These are phyloP conservation scores for Russula griseocarnosa DNA, from an alignment of 768 basidiomycete genomes.

Conservation along the genomic window DNA sequence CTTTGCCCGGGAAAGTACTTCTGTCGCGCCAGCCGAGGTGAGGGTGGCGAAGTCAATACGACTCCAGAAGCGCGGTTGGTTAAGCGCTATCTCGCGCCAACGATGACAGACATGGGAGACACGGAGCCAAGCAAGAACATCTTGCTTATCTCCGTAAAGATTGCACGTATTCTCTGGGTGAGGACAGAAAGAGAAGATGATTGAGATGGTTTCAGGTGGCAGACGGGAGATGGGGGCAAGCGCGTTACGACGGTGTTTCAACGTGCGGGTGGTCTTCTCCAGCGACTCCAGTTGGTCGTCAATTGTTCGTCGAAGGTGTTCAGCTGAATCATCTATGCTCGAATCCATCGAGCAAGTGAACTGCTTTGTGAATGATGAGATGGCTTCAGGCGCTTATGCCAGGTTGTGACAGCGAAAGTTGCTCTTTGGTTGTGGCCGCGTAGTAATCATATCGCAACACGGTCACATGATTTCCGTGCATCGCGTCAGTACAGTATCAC, in stretches of 20 bases:
- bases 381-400: neutral
- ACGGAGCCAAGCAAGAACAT: conserved; percentile 10
- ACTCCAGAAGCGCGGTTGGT: conserved; percentile 18
- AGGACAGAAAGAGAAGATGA: conserved; percentile 15
- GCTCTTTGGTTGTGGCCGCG: neutral
- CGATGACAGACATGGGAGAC: conserved; percentile 21
- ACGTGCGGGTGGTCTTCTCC: conserved; percentile 1
- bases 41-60: conserved; percentile 15
- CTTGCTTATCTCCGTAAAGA: neutral
- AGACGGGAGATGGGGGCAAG: conserved; percentile 21
- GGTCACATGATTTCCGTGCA: neutral
- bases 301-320: conserved; percentile 5
- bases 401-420: neutral
- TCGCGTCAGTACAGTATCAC: too few species aligned
- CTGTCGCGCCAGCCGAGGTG: neutral
- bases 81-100: conserved; percentile 26
- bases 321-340: neutral
- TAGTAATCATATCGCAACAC: neutral
- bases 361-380: neutral
- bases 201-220: conserved; percentile 9
- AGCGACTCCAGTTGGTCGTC: conserved; percentile 17
- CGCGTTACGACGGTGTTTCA: conserved; percentile 18
- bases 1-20: conserved; percentile 15
- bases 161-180: neutral
- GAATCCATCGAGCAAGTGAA: neutral